A percentile compares a stretch with the other conserved stretches of the same genome.
phyloP scores from a whole-genome alignment of 345 rosid species.

The Eucalyptus pauciflora region DNA sequence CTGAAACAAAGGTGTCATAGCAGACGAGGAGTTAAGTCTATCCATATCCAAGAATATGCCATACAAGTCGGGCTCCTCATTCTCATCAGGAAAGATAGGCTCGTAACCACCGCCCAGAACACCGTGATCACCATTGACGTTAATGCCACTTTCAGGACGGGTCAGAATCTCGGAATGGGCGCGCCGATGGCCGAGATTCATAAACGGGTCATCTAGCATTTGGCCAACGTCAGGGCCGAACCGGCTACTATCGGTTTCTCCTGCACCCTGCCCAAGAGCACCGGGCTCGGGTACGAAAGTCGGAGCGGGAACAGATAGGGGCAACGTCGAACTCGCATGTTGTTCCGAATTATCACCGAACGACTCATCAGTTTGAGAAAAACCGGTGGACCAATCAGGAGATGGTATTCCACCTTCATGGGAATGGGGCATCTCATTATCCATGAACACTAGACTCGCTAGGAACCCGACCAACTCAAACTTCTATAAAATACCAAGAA shows the following conservation, averaged over 20 bases:
- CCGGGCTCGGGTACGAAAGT: neutral
- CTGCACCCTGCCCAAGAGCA: neutral
- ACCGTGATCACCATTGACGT: conserved; percentile 84
- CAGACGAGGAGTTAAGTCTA: conserved; percentile 60
- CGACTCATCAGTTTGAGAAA: conserved; percentile 28
- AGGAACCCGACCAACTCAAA: neutral
- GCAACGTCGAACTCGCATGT: neutral
- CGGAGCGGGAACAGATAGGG: neutral
- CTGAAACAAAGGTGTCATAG: conserved; percentile 58
- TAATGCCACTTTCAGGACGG: conserved; percentile 73
- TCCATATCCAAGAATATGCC: conserved; percentile 90
- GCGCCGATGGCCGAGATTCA: conserved; percentile 85
- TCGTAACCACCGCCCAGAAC: conserved; percentile 68
- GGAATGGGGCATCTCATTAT: conserved; percentile 42
- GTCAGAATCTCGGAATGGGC: conserved; percentile 92
- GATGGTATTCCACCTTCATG: conserved; percentile 22
- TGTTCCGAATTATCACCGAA: conserved; percentile 43
- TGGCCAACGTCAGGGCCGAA: conserved; percentile 74
- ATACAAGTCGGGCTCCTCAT: conserved; percentile 62
- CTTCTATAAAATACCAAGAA: neutral
- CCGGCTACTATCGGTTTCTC: conserved; percentile 23
- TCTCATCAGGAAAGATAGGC: conserved; percentile 72
- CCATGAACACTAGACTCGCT: conserved; percentile 23
- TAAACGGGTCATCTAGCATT: conserved; percentile 80
- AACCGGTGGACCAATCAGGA: neutral